phyloP scores from a whole-genome alignment of 768 basidiomycete genomes.

The Inosperma sp. region DNA sequence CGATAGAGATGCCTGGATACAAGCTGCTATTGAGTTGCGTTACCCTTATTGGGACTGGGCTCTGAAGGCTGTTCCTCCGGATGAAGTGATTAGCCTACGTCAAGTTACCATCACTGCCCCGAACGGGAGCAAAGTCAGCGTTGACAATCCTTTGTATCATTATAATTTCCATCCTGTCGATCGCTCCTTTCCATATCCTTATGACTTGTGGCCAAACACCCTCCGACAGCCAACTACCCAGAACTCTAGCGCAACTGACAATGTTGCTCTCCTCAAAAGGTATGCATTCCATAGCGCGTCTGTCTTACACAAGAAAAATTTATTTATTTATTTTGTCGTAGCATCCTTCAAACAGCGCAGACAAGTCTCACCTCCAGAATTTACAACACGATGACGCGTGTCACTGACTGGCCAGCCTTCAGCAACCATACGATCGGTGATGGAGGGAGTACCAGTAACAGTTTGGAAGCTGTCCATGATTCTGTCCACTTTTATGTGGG shows the following conservation, averaged over 20 bases:
- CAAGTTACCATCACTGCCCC: too few species aligned
- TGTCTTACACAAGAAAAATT: neutral
- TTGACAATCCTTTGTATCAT: constrained; percentile 31
- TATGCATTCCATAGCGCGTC: constrained; percentile 8
- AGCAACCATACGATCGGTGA: constrained; percentile 41
- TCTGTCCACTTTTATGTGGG: constrained; percentile 41
- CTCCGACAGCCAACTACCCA: constrained; percentile 24
- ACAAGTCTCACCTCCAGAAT: constrained; percentile 27
- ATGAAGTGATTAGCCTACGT: constrained; percentile 26
- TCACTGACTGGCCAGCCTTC: constrained; percentile 40
- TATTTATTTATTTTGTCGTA: constrained; percentile 3
- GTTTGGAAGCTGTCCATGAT: constrained; percentile 49
- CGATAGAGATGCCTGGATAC: constrained; percentile 24
- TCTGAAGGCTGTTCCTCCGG: constrained; percentile 31
- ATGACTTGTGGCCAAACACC: constrained; percentile 25
- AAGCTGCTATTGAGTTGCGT: constrained; percentile 33
- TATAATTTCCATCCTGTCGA: constrained; percentile 33
- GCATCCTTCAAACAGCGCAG: constrained; percentile 22
- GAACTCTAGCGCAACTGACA: constrained; percentile 17
- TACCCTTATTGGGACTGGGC: constrained; percentile 54
- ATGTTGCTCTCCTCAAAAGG: constrained; percentile 25
- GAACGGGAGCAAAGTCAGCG: constrained; percentile 21
- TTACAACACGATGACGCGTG: constrained; percentile 34
- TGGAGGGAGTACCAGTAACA: constrained; percentile 38
- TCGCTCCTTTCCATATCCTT: constrained; percentile 23